phyloP scores from a whole-genome alignment of 345 rosid genomes.

The Kernera saxatilis region DNA sequence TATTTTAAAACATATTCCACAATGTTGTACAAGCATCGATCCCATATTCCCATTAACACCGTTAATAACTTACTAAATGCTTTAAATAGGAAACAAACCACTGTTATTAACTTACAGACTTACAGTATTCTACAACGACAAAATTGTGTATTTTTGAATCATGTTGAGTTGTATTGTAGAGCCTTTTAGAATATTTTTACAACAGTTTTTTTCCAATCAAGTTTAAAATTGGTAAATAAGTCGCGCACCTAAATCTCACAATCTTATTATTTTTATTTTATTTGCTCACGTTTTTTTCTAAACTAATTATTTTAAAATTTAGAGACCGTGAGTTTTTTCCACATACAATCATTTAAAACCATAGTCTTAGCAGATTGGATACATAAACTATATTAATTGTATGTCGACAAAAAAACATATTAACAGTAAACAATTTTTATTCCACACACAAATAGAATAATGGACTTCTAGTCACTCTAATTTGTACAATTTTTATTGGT shows the following conservation, averaged over 20 bases:
- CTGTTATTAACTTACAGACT: not conserved
- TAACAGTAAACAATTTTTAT: not conserved
- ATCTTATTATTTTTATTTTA: not conserved
- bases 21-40: conserved; percentile 3
- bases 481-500: not conserved
- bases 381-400: not conserved
- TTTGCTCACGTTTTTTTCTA: not conserved
- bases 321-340: not conserved
- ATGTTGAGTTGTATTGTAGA: not conserved
- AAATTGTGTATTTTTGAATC: not conserved
- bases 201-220: not conserved
- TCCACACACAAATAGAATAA: not conserved
- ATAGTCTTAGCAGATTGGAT: not conserved
- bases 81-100: not conserved
- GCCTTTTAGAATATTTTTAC: not conserved
- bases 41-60: not conserved
- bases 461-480: not conserved
- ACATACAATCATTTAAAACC: not conserved
- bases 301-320: not conserved
- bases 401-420: not conserved
- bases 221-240: not conserved
- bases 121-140: not conserved
- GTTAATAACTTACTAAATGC: not conserved
- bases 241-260: not conserved
- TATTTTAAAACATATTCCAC: conserved; percentile 2